Evolutionary conservation across 2,329 filamentous ascomycete species (phyloP).

Genomic region (Cladophialophora chaetospira): DNA sequence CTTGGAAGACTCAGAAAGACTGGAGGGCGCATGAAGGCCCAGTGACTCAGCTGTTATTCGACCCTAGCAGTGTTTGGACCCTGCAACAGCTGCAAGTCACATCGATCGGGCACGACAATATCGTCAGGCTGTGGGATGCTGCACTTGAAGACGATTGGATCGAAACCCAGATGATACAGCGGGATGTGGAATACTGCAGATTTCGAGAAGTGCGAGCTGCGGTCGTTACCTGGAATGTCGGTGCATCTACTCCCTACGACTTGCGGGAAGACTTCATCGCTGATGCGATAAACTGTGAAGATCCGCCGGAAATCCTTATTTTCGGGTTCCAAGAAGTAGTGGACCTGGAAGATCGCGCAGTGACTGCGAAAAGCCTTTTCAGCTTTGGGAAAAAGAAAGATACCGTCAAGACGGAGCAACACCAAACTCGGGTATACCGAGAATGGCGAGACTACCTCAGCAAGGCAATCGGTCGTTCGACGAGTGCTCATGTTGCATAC

Average conservation of each 20-base stretch:
- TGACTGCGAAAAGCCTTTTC: constrained; percentile 93
- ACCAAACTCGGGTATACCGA: constrained; percentile 96
- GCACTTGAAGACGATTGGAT: constrained; percentile 92
- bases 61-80: constrained; percentile 81
- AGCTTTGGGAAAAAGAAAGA: constrained; percentile 76
- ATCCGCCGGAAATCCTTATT: constrained; percentile 83
- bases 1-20: constrained; percentile 90
- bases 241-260: constrained; percentile 86
- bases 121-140: constrained; percentile 85
- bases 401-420: constrained; percentile 72
- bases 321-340: constrained; percentile 99
- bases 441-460: constrained; percentile 93
- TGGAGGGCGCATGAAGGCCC: constrained; percentile 90
- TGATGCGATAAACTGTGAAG: constrained; percentile 73
- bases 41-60: constrained; percentile 74
- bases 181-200: constrained; percentile 78
- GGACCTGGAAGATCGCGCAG: constrained; percentile 94
- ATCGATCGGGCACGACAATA: constrained; percentile 83
- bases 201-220: constrained; percentile 80
- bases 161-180: constrained; percentile 83
- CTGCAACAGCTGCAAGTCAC: constrained; percentile 81
- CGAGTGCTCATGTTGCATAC: constrained; percentile 76
- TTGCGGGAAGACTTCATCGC: constrained; percentile 77
- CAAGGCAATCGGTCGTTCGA: constrained; percentile 77
- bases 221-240: constrained; percentile 95